Percentiles rank a stretch among this genome's conserved stretches.
These are phyloP conservation scores for Kluyveromyces marxianus DNA, from an alignment of 1,139 yeast species.

Conservation along the genomic window DNA sequence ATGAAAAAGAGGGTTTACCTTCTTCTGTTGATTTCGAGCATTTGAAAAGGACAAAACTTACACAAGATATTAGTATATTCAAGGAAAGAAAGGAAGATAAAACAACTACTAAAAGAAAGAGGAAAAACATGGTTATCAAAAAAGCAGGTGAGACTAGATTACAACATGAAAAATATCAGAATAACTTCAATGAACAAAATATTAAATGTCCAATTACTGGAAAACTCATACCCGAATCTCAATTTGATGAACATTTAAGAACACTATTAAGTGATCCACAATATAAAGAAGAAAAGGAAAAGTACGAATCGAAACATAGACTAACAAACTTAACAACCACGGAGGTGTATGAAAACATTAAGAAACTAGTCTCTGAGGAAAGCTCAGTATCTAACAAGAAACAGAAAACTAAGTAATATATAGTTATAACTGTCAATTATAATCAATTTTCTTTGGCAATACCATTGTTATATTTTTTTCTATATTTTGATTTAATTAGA, in stretches of 20 bases:
- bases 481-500: no score
- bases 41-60: conserved; percentile 30
- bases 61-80: conserved; percentile 4
- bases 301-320: conserved; percentile 56
- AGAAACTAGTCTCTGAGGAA: conserved; percentile 35
- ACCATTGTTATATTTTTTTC: no score
- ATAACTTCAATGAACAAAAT: conserved; percentile 24
- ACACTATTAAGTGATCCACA: conserved; percentile 72
- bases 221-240: conserved; percentile 57
- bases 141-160: conserved; percentile 64
- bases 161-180: conserved; percentile 25
- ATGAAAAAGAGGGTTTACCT: conserved; percentile 52
- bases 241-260: conserved; percentile 68
- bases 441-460: no score
- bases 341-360: conserved; percentile 70
- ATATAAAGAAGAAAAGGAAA: conserved; percentile 62
- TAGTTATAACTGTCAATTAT: neutral
- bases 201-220: conserved; percentile 72
- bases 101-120: conserved; percentile 6
- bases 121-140: conserved; percentile 50
- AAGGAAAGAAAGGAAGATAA: neutral
- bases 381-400: conserved; percentile 1
- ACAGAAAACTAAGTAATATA: conserved; percentile 4
- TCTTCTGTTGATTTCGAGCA: conserved; percentile 52
- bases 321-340: conserved; percentile 58